Conservation (phyloP, 2,329 filamentous ascomycete genomes). For the Acrocalymma vagum region DNA sequence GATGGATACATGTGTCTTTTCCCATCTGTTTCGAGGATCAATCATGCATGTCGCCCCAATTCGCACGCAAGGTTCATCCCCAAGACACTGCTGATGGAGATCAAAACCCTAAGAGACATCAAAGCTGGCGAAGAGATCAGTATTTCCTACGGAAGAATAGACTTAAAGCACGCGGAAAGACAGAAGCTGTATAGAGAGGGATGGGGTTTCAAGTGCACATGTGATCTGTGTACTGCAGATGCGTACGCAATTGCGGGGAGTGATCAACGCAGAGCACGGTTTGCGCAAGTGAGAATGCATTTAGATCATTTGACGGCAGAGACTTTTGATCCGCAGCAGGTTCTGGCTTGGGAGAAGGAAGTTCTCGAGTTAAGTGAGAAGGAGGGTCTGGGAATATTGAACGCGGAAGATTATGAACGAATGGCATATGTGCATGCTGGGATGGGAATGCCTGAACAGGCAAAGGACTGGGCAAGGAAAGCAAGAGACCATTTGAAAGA, state of each 20-base stretch:
- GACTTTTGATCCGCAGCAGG: slow-evolving; percentile 28
- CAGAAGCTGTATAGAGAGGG: slow-evolving; percentile 26
- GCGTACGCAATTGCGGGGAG: slow-evolving; percentile 21
- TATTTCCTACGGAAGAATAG: slow-evolving; percentile 29
- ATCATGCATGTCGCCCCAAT: slow-evolving; percentile 33
- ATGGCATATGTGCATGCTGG: slow-evolving; percentile 35
- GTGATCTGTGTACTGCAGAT: slow-evolving; percentile 27
- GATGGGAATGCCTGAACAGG: slow-evolving; percentile 20
- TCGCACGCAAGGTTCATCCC: slow-evolving; percentile 31
- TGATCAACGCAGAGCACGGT: slow-evolving; percentile 26
- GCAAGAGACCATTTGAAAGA: slow-evolving; percentile 25
- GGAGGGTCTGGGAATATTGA: slow-evolving; percentile 28
- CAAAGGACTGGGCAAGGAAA: slow-evolving; percentile 25
- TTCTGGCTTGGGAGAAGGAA: slow-evolving; percentile 33
- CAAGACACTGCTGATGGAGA: slow-evolving; percentile 25
- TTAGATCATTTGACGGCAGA: slow-evolving; percentile 25
- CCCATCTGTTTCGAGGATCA: slow-evolving; percentile 30
- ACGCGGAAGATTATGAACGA: slow-evolving; percentile 31
- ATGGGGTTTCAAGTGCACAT: slow-evolving; percentile 34
- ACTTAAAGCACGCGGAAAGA: slow-evolving; percentile 24
- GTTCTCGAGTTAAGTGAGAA: slow-evolving; percentile 26
- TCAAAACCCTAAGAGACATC: slow-evolving; percentile 29
- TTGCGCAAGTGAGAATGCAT: slow-evolving; percentile 19
- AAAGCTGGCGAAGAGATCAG: slow-evolving; percentile 29
- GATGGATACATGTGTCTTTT: slow-evolving; percentile 35